phyloP scores from a whole-genome alignment of 495 filamentous ascomycete genomes.

The Penicillium waksmanii region DNA sequence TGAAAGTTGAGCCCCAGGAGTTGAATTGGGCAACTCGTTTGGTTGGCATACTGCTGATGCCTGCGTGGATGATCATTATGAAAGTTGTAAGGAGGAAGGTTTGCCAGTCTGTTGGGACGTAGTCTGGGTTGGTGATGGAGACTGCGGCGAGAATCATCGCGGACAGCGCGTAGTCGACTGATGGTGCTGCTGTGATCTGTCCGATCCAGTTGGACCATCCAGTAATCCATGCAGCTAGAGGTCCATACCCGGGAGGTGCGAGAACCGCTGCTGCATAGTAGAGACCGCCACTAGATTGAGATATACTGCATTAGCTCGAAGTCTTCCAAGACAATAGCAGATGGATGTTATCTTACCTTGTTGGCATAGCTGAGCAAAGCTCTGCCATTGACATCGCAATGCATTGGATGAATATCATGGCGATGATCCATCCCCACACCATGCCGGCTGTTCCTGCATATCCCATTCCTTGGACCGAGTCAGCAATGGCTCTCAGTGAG shows the following conservation, averaged over 20 bases:
- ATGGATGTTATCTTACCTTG: constrained; percentile 41
- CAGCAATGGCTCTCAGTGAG: neutral
- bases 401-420: constrained; percentile 75
- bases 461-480: constrained; percentile 59
- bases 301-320: neutral
- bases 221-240: constrained; percentile 73
- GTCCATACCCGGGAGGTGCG: constrained; percentile 75
- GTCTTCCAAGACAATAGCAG: neutral
- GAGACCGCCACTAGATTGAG: constrained; percentile 63
- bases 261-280: constrained; percentile 81
- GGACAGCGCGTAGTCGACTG: constrained; percentile 62
- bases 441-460: constrained; percentile 83
- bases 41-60: constrained; percentile 76
- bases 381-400: constrained; percentile 71
- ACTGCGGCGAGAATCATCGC: constrained; percentile 76
- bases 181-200: constrained; percentile 72
- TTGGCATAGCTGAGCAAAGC: constrained; percentile 69
- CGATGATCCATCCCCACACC: constrained; percentile 82
- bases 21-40: constrained; percentile 77
- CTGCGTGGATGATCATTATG: constrained; percentile 71
- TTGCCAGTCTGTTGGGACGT: constrained; percentile 68
- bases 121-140: constrained; percentile 68
- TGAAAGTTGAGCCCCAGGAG: constrained; percentile 73
- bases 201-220: constrained; percentile 79
- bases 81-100: constrained; percentile 70